These are phyloP conservation scores for Hypomontagnella submonticulosa DNA, from an alignment of 495 filamentous ascomycete genomes.

Conservation along the genomic window DNA sequence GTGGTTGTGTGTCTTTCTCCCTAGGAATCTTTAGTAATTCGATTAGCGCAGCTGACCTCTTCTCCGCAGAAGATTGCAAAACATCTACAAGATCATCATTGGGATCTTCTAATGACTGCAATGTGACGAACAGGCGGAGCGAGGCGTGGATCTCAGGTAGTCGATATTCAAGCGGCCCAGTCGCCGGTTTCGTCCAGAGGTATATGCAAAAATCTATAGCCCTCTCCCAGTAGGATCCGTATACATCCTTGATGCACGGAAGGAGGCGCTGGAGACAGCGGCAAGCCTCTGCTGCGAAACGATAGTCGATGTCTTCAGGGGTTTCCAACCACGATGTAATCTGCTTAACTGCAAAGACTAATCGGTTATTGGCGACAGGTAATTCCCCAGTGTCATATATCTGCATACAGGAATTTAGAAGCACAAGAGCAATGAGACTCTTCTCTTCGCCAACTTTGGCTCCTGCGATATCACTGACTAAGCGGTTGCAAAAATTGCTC, in stretches of 20 bases:
- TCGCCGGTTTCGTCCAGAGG: constrained; percentile 62
- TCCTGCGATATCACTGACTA: constrained; percentile 65
- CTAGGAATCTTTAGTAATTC: constrained; percentile 65
- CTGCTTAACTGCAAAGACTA: constrained; percentile 85
- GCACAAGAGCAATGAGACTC: constrained; percentile 53
- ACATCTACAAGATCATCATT: constrained; percentile 90
- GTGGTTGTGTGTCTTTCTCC: constrained; percentile 49
- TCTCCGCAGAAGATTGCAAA: constrained; percentile 63
- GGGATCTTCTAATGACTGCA: constrained; percentile 69
- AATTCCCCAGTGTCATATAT: constrained; percentile 57
- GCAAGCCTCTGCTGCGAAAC: constrained; percentile 69
- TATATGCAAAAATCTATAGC: constrained; percentile 66
- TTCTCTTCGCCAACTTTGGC: constrained; percentile 50
- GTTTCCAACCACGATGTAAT: constrained; percentile 73
- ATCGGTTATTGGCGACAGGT: constrained; percentile 77
- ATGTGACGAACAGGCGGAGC: constrained; percentile 72
- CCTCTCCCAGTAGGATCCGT: constrained; percentile 86
- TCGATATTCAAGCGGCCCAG: constrained; percentile 45
- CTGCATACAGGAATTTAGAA: constrained; percentile 57
- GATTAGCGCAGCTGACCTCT: constrained; percentile 67
- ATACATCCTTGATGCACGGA: constrained; percentile 77
- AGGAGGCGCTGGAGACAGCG: constrained; percentile 73
- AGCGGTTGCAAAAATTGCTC: constrained; percentile 62
- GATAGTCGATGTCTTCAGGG: constrained; percentile 58
- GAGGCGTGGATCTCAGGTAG: constrained; percentile 74